phyloP scores from a whole-genome alignment of 2,329 filamentous ascomycete species.

The Cercospora citrullina region DNA sequence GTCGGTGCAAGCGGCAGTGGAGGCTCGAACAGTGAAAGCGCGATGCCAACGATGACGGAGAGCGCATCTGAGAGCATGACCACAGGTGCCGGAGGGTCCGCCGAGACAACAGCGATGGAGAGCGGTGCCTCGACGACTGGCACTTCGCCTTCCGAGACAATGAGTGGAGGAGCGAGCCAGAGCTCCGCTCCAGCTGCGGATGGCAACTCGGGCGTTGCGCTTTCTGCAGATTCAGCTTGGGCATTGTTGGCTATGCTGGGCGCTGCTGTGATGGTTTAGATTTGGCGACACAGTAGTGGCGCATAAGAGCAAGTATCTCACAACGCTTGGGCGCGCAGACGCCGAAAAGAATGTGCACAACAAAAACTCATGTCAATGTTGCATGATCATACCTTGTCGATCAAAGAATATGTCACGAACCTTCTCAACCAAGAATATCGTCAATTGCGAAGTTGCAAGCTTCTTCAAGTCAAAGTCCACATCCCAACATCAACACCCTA shows the following conservation, averaged over 20 bases:
- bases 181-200: neutral
- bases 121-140: neutral
- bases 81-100: neutral
- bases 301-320: neutral
- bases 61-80: neutral
- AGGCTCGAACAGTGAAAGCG: neutral
- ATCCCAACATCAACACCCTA: neutral
- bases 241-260: neutral
- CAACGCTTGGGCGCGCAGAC: neutral
- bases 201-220: neutral
- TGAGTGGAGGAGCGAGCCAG: neutral
- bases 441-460: neutral
- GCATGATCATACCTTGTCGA: neutral
- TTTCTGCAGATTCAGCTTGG: neutral
- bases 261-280: neutral
- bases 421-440: neutral
- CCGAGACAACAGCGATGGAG: neutral
- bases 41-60: neutral
- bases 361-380: neutral
- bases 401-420: neutral
- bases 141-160: neutral
- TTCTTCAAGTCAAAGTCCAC: neutral
- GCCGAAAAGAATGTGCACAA: neutral
- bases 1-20: neutral
- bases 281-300: neutral